Conservation (phyloP, 305 asterid genomes). For the Striga hermonthica region DNA sequence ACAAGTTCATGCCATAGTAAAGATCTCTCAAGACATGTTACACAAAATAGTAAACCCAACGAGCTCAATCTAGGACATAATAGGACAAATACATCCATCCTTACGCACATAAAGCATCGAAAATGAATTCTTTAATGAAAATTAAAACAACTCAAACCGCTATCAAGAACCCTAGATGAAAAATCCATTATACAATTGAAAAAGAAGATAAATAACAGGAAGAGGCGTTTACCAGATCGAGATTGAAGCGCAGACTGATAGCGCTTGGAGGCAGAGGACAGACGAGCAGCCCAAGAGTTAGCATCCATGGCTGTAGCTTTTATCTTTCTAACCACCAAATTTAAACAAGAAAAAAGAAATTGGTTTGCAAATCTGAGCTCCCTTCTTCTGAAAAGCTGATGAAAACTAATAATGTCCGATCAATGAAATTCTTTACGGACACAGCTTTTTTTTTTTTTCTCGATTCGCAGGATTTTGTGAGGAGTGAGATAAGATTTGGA, state of each 20-base stretch:
- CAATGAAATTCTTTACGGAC: conserved; percentile 4
- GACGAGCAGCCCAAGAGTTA: conserved; percentile 86
- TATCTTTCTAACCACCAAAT: conserved; percentile 2
- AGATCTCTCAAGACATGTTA: no score
- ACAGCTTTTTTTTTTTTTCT: no score
- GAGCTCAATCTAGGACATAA: conserved; percentile 13
- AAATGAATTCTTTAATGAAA: conserved; percentile 24
- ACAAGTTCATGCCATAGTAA: neutral
- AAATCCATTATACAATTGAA: neutral
- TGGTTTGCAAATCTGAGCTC: conserved; percentile 32
- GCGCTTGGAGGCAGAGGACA: conserved; percentile 76
- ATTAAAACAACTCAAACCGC: conserved; percentile 13
- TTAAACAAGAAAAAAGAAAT: neutral
- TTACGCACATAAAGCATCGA: neutral
- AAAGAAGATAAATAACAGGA: neutral
- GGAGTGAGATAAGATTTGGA: conserved; percentile 15
- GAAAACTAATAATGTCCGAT: conserved; percentile 27
- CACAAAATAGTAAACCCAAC: no score
- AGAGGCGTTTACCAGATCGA: conserved; percentile 64
- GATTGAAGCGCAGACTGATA: conserved; percentile 76
- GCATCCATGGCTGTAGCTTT: conserved; percentile 62
- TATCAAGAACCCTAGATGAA: conserved; percentile 15
- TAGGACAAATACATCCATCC: conserved; percentile 14
- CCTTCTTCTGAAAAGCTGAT: conserved; percentile 25
- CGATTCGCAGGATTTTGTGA: neutral